Evolutionary conservation across 192 early-diverging fungal species (phyloP), one percentile per base, ranked within the genome.

Genomic region (Entophlyctis helioformis): DNA sequence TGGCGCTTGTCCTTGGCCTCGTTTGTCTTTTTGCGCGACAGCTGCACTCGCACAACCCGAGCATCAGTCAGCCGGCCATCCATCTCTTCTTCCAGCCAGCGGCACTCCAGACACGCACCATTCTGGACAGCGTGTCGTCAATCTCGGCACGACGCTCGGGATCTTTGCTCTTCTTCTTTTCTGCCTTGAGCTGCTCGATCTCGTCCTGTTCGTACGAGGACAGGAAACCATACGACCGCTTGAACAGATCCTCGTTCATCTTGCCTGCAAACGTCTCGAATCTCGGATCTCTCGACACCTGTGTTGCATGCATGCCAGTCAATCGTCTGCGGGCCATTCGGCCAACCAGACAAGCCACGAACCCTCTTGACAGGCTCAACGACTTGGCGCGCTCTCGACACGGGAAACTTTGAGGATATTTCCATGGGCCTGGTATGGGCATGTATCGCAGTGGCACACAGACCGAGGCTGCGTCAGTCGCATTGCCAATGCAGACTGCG

Each of bases 201-300:
- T 98, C 95, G 7, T 65, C 54, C 35, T 76, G 59, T 42, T 81
- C 74, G 51, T 88, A 86, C 28, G 88, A 77, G 24, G 84, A 70
- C 20, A 98, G 47, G 60, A 98, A 98, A 0, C 63, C 72, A 63
- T 96, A 98, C 2, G 91, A 86, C 47, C 86, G 84, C 53, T 89
- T 77, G 59, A 89, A 98, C 38, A 98, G 57, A 26, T 87, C 91
- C 29, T 86, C 78, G 63, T 98, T 96, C 39, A 90, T 71, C 44
- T 86, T 78, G 8, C 95, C 95, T 0, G 86, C 83, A 16, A 92
- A 50, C 34, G 71, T 72, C 59, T 94, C 91, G 54, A 98, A 98
- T 39, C 95, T 69, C 38, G 95, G 95, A 67, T 98, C 95, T 32
- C 91, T 82, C 8, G 71, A 62, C 78, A 82, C 84, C 77, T 77